A percentile compares a stretch with the other conserved stretches of the same genome.
phyloP scores from a whole-genome alignment of 2,329 filamentous ascomycete species.

The Colletotrichum sp. region DNA sequence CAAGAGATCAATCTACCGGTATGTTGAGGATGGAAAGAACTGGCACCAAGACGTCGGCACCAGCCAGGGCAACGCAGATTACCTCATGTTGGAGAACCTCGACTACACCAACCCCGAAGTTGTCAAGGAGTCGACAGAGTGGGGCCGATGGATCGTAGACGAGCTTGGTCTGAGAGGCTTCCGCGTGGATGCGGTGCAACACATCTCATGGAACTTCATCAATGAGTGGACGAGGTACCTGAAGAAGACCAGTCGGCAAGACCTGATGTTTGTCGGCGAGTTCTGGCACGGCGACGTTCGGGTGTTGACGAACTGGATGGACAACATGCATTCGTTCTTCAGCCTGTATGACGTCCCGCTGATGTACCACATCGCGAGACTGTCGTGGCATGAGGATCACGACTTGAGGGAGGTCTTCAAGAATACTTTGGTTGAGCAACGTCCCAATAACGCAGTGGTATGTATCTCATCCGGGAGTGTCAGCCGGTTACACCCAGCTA shows the following conservation, averaged over 20 bases:
- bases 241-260: neutral
- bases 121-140: conserved; percentile 8
- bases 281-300: conserved; percentile 19
- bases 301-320: conserved; percentile 9
- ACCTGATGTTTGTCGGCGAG: conserved; percentile 14
- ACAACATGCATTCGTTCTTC: conserved; percentile 16
- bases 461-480: neutral
- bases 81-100: conserved; percentile 18
- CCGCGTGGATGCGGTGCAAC: conserved; percentile 16
- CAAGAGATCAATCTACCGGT: conserved; percentile 16
- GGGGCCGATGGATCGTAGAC: conserved; percentile 15
- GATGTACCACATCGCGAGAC: conserved; percentile 11
- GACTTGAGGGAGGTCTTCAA: conserved; percentile 13
- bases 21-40: conserved; percentile 15
- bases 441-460: conserved; percentile 16
- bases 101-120: conserved; percentile 18
- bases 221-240: conserved; percentile 10
- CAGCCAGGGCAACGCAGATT: conserved; percentile 15
- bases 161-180: conserved; percentile 11
- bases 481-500: neutral
- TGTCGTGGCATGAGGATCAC: conserved; percentile 8
- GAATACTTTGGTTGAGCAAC: conserved; percentile 2
- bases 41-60: conserved; percentile 18
- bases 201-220: conserved; percentile 20
- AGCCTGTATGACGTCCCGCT: conserved; percentile 16